These are phyloP conservation scores for Inonotus hispidus DNA, from an alignment of 1,284 basidiomycete species.

Conservation along the genomic window DNA sequence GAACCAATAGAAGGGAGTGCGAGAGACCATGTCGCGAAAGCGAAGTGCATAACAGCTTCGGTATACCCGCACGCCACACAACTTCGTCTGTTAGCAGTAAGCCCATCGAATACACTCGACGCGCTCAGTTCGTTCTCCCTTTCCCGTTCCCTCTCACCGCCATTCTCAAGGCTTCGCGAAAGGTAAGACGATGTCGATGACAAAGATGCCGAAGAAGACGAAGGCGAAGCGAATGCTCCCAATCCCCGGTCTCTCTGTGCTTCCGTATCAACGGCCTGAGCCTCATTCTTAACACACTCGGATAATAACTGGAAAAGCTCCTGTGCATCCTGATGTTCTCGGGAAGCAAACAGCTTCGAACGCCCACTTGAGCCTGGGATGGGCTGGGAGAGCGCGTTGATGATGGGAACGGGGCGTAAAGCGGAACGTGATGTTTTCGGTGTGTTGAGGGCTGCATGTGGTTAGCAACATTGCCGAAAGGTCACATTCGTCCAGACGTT, in stretches of 20 bases:
- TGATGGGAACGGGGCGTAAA: conserved; percentile 66
- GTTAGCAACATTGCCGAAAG: not conserved
- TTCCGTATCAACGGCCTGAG: conserved; percentile 58
- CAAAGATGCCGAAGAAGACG: not conserved
- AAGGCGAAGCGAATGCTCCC: conserved; percentile 36
- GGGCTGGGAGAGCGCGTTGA: conserved; percentile 58
- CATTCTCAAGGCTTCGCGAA: too few species aligned
- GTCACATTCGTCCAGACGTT: not conserved
- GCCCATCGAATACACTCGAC: conserved; percentile 72
- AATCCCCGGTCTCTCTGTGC: conserved; percentile 62
- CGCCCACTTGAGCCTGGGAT: conserved; percentile 40
- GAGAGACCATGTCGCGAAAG: conserved; percentile 79
- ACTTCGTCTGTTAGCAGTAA: conserved; percentile 78
- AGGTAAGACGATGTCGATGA: conserved; percentile 6
- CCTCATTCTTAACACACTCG: conserved; percentile 81
- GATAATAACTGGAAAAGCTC: conserved; percentile 91
- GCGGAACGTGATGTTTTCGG: conserved; percentile 53
- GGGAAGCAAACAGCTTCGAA: conserved; percentile 69
- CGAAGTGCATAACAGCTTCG: conserved; percentile 83
- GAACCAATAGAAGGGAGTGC: conserved; percentile 50
- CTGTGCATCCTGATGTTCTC: conserved; percentile 93
- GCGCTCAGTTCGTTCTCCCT: conserved; percentile 39
- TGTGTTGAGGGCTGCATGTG: conserved; percentile 59
- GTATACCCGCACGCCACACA: conserved; percentile 83
- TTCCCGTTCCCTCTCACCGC: conserved; percentile 26